Conservation (phyloP, 331 rosid species). For the Rhamnella rubrinervis region DNA sequence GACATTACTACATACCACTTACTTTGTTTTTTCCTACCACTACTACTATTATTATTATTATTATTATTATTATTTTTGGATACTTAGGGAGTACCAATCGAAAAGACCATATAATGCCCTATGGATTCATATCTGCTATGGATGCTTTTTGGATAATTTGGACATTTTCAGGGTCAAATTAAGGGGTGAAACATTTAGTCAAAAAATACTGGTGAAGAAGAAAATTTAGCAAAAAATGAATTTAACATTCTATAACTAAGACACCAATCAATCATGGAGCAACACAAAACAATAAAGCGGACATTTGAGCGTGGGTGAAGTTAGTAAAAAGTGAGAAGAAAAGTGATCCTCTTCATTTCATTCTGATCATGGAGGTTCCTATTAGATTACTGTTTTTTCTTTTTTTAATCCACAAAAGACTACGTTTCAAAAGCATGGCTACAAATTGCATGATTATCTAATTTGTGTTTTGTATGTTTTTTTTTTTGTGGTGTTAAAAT, state of each 20-base stretch:
- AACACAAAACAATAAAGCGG: slow-evolving; percentile 9
- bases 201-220: slow-evolving; percentile 8
- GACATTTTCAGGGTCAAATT: not conserved
- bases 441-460: too few species aligned
- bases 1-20: not conserved
- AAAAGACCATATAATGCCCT: not conserved
- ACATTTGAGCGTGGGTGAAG: slow-evolving; percentile 19
- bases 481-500: too few species aligned
- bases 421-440: too few species aligned
- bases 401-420: not conserved
- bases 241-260: slow-evolving; percentile 1
- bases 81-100: not conserved
- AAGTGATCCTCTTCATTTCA: slow-evolving; percentile 15
- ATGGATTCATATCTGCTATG: not conserved
- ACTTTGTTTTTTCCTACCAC: not conserved
- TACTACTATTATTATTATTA: too few species aligned
- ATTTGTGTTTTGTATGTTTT: too few species aligned
- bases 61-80: not conserved
- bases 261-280: slow-evolving; percentile 26
- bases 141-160: not conserved
- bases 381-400: slow-evolving; percentile 1
- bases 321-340: slow-evolving; percentile 34
- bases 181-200: slow-evolving; percentile 14
- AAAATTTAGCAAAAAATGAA: slow-evolving; percentile 2
- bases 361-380: not conserved